phyloP scores from a whole-genome alignment of 768 basidiomycete species.

The Panus rudis region DNA sequence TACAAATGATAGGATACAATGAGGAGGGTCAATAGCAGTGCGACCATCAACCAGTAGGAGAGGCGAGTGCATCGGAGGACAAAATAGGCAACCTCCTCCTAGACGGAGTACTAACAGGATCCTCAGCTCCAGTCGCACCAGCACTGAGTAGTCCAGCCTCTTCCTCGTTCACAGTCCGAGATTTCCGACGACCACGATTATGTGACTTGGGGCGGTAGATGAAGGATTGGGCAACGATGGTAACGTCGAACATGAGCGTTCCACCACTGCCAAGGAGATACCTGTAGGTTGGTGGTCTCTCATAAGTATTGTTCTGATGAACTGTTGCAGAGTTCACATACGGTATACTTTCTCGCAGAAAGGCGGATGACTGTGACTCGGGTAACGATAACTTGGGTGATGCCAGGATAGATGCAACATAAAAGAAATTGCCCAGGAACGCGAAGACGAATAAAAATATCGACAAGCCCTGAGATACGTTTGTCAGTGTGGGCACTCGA shows the following conservation, averaged over 20 bases:
- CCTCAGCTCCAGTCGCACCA: constrained; percentile 15
- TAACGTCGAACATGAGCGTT: constrained; percentile 88
- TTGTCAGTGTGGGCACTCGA: neutral
- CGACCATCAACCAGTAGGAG: too few relatives aligned
- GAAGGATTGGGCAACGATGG: constrained; percentile 81
- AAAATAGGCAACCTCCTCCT: constrained; percentile 14
- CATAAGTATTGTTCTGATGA: neutral
- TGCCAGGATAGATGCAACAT: constrained; percentile 83
- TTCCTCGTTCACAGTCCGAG: constrained; percentile 16
- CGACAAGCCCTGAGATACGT: constrained; percentile 67
- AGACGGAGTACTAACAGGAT: constrained; percentile 10
- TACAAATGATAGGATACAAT: too few relatives aligned
- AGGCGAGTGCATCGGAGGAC: too few relatives aligned
- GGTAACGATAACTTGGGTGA: constrained; percentile 59
- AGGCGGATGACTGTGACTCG: constrained; percentile 53
- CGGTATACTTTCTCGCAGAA: constrained; percentile 80
- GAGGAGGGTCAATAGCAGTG: too few relatives aligned
- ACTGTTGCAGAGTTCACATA: constrained; percentile 33
- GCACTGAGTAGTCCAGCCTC: constrained; percentile 25
- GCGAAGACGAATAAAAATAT: constrained; percentile 92
- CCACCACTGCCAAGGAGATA: constrained; percentile 91
- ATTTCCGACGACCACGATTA: constrained; percentile 15
- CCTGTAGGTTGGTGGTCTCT: constrained; percentile 29
- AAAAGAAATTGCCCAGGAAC: constrained; percentile 89
- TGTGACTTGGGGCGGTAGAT: constrained; percentile 50